Percentiles rank a stretch among this genome's conserved stretches.
Evolutionary conservation across 1,284 basidiomycete genomes (phyloP).

Genomic region (Ganoderma leucocontextum): DNA sequence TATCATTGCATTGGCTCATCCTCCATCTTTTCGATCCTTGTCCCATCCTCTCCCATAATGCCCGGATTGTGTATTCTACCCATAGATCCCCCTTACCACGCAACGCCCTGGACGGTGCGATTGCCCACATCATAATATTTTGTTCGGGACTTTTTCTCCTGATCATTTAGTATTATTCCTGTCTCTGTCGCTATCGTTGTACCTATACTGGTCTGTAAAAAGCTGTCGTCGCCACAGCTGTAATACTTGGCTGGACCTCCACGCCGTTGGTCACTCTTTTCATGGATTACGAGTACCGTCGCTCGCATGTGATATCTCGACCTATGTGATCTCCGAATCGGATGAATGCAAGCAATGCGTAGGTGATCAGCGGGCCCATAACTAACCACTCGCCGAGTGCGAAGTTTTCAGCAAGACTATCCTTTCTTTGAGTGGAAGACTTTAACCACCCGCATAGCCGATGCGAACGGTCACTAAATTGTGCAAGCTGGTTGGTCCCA

Average conservation of each 20-base stretch:
- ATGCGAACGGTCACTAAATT: not conserved
- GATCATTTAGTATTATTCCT: constrained; percentile 25
- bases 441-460: constrained; percentile 1
- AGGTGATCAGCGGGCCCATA: not conserved
- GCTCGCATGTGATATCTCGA: not conserved
- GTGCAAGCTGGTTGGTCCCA: not conserved
- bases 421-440: too few species aligned
- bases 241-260: constrained; percentile 12
- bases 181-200: constrained; percentile 23
- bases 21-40: not conserved
- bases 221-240: constrained; percentile 17
- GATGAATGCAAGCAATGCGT: too few species aligned
- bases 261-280: not conserved
- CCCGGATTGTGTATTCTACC: constrained; percentile 25
- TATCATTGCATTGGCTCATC: constrained; percentile 24
- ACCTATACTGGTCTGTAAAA: constrained; percentile 29
- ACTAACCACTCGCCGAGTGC: not conserved
- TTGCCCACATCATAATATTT: constrained; percentile 12
- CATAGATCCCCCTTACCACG: constrained; percentile 21
- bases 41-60: constrained; percentile 13
- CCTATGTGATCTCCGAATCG: not conserved
- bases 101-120: constrained; percentile 15
- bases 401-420: too few species aligned
- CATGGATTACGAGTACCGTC: not conserved
- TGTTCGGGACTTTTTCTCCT: constrained; percentile 12